Conservation (phyloP, 2,329 filamentous ascomycete genomes). For the Ophiostoma sp. region DNA sequence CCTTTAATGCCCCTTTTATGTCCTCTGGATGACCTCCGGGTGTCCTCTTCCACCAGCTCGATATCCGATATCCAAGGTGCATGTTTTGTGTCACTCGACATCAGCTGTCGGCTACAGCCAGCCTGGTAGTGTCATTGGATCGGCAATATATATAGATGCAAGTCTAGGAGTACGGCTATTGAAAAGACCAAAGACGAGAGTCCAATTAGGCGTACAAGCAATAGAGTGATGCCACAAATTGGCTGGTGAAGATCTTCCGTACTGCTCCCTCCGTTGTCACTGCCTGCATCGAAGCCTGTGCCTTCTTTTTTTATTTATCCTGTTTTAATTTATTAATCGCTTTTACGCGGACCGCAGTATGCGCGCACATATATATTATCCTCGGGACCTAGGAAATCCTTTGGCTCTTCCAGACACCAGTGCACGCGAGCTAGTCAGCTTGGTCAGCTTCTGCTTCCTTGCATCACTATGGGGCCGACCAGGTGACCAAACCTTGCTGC, state of each 20-base stretch:
- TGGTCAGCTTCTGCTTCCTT: neutral
- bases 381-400: neutral
- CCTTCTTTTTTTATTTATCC: too few species aligned
- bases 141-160: too few species aligned
- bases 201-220: neutral
- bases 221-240: neutral
- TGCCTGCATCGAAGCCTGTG: neutral
- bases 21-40: too few species aligned
- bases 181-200: neutral
- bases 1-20: too few species aligned
- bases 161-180: too few species aligned
- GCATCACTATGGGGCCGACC: neutral
- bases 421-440: neutral
- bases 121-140: neutral
- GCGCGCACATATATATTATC: neutral
- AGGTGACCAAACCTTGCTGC: slow-evolving; percentile 5
- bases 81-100: neutral
- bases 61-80: neutral
- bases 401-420: neutral
- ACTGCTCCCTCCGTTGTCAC: neutral
- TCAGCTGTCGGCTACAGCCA: neutral
- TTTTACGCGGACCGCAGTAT: neutral
- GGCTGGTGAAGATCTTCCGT: neutral
- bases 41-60: neutral
- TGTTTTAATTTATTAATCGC: neutral